A percentile compares a stretch with the other conserved stretches of the same genome.
Conservation (phyloP, 1,284 basidiomycete genomes). For the Agroathelia rolfsii region DNA sequence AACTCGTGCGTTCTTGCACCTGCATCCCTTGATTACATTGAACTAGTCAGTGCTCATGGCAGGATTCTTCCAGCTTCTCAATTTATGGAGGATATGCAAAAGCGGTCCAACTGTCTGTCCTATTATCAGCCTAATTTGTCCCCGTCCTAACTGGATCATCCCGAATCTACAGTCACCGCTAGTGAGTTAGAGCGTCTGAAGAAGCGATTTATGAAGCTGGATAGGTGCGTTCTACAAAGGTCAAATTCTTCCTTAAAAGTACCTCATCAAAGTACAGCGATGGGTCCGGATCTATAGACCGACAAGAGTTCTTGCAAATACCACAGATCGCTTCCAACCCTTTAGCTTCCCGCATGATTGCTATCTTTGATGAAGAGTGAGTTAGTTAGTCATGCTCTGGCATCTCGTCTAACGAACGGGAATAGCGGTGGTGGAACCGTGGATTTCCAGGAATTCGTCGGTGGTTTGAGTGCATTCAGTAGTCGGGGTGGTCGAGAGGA, state of each 20-base stretch:
- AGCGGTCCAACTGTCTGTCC: constrained; percentile 80
- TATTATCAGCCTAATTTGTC: constrained; percentile 2
- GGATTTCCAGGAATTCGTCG: constrained; percentile 98
- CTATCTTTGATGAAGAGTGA: constrained; percentile 98
- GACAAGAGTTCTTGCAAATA: constrained; percentile 97
- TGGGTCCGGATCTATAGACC: constrained; percentile 95
- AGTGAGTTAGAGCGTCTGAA: constrained; percentile 90
- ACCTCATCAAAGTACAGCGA: constrained; percentile 42
- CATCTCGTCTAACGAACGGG: constrained; percentile 1
- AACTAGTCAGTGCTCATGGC: constrained; percentile 8
- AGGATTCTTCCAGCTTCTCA: constrained; percentile 54
- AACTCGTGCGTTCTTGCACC: constrained; percentile 47
- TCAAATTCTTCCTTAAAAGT: too few species aligned
- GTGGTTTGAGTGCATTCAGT: constrained; percentile 93
- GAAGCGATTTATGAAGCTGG: constrained; percentile 99
- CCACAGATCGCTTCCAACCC: constrained; percentile 99
- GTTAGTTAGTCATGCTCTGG: constrained; percentile 20
- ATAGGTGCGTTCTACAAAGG: constrained; percentile 71
- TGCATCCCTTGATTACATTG: constrained; percentile 4
- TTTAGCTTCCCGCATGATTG: constrained; percentile 94
- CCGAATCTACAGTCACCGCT: constrained; percentile 3
- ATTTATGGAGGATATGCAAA: constrained; percentile 92
- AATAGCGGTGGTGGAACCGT: constrained; percentile 91
- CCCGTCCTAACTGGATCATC: constrained; percentile 1
- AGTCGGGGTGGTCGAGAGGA: constrained; percentile 94